phyloP scores from a whole-genome alignment of 2,329 filamentous ascomycete species.

The Colletotrichum sp. region DNA sequence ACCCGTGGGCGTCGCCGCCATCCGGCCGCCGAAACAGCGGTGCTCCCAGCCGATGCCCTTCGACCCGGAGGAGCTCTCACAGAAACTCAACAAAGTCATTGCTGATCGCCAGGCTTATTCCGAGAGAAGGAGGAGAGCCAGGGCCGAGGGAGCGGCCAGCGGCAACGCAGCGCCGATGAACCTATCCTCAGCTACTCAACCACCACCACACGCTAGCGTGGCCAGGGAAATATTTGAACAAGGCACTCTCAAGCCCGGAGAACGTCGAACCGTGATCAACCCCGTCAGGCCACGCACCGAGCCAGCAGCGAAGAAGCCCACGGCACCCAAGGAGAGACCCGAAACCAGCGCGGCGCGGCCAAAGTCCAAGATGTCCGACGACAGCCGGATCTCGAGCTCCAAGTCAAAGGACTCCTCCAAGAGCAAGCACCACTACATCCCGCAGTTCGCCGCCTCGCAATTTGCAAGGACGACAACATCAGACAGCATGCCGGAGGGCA shows the following conservation, averaged over 20 bases:
- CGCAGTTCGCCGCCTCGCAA: constrained; percentile 58
- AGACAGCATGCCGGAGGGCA: constrained; percentile 40
- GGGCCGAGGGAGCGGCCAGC: constrained; percentile 25
- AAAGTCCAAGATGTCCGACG: constrained; percentile 20
- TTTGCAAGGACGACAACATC: constrained; percentile 59
- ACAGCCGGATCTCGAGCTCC: constrained; percentile 8
- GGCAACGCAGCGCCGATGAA: not conserved
- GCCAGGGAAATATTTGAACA: constrained; percentile 6
- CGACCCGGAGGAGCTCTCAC: constrained; percentile 60
- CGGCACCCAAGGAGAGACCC: not conserved
- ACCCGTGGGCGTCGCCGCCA: not conserved
- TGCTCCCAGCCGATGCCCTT: constrained; percentile 36
- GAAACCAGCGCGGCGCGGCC: not conserved
- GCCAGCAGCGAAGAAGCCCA: not conserved
- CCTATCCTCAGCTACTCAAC: not conserved
- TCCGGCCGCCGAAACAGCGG: constrained; percentile 13
- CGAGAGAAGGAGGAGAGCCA: constrained; percentile 36
- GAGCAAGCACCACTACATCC: constrained; percentile 52
- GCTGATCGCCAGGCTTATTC: constrained; percentile 51
- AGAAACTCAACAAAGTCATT: constrained; percentile 55
- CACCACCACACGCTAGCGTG: not conserved
- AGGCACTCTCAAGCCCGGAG: constrained; percentile 1
- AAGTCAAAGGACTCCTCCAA: constrained; percentile 2
- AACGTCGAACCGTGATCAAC: not conserved
- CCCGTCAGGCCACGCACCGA: not conserved